These are phyloP conservation scores for Backusella tarrabulga DNA, from an alignment of 192 early-diverging fungal species.

Conservation along the genomic window DNA sequence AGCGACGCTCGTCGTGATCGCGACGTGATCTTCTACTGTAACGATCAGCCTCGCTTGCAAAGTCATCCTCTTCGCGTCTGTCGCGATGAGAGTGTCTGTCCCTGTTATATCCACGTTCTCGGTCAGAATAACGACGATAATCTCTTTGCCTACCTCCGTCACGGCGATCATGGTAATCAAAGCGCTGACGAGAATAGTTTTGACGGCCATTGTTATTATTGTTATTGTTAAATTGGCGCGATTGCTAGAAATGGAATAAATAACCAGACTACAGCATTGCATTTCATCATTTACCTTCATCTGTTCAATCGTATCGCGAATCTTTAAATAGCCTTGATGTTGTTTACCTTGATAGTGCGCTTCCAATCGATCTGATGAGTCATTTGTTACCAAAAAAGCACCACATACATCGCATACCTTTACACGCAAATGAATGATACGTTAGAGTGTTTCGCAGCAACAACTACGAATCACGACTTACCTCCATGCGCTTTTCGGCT, in stretches of 20 bases:
- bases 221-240: constrained; percentile 1
- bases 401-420: constrained; percentile 79
- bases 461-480: not conserved
- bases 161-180: constrained; percentile 39
- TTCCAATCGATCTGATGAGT: constrained; percentile 77
- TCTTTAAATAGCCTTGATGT: constrained; percentile 78
- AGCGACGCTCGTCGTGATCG: constrained; percentile 29
- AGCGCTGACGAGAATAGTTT: constrained; percentile 33
- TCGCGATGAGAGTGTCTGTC: constrained; percentile 46
- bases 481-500: constrained; percentile 72
- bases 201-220: constrained; percentile 14
- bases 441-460: not conserved
- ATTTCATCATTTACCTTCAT: constrained; percentile 38
- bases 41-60: constrained; percentile 43
- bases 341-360: constrained; percentile 85
- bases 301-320: constrained; percentile 73
- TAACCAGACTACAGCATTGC: not conserved
- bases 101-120: constrained; percentile 28
- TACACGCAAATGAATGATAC: not conserved
- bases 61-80: constrained; percentile 46
- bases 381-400: constrained; percentile 80
- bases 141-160: constrained; percentile 41
- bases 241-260: not conserved
- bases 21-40: constrained; percentile 40
- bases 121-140: constrained; percentile 34